Percentiles rank a stretch among this genome's conserved stretches.
Conservation (phyloP, 768 basidiomycete species). For the Trametes cubensis region DNA sequence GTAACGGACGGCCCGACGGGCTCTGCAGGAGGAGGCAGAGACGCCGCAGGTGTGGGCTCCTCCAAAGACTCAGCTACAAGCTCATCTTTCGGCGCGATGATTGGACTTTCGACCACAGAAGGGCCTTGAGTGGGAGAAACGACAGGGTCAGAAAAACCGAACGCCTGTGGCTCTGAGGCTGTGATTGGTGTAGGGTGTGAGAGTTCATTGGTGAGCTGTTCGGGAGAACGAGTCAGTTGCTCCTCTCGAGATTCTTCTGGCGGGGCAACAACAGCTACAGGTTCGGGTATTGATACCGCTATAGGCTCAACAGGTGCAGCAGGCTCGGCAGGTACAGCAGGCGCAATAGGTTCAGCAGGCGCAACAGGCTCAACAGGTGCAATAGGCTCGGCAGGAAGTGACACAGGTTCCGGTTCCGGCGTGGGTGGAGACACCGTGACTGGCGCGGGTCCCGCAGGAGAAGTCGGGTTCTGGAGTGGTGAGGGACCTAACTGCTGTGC, state of each 20-base stretch:
- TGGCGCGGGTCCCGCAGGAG: slow-evolving; percentile 2
- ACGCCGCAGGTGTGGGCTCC: slow-evolving; percentile 4
- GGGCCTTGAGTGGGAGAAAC: slow-evolving; percentile 13
- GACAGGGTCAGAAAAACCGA: slow-evolving; percentile 23
- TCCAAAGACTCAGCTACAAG: neutral
- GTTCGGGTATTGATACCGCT: neutral
- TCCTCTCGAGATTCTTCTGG: neutral
- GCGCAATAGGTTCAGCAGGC: neutral
- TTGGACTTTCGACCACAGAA: neutral
- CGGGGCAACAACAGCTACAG: neutral
- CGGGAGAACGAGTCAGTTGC: slow-evolving; percentile 14
- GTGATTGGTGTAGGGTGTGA: neutral
- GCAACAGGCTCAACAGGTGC: neutral
- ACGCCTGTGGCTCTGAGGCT: slow-evolving; percentile 12
- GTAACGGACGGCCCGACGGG: neutral
- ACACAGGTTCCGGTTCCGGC: slow-evolving; percentile 18
- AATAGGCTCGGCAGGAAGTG: neutral
- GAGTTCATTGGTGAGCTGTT: slow-evolving; percentile 9
- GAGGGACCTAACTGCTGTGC: slow-evolving; percentile 28
- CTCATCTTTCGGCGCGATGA: slow-evolving; percentile 8
- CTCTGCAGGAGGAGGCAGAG: slow-evolving; percentile 4
- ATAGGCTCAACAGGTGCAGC: neutral
- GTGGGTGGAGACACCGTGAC: slow-evolving; percentile 1
- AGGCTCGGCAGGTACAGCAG: neutral
- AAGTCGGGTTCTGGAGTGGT: slow-evolving; percentile 25